A percentile compares a stretch with the other conserved stretches of the same genome.
phyloP scores from a whole-genome alignment of 768 basidiomycete genomes.

The Boletus vermiculosoides region DNA sequence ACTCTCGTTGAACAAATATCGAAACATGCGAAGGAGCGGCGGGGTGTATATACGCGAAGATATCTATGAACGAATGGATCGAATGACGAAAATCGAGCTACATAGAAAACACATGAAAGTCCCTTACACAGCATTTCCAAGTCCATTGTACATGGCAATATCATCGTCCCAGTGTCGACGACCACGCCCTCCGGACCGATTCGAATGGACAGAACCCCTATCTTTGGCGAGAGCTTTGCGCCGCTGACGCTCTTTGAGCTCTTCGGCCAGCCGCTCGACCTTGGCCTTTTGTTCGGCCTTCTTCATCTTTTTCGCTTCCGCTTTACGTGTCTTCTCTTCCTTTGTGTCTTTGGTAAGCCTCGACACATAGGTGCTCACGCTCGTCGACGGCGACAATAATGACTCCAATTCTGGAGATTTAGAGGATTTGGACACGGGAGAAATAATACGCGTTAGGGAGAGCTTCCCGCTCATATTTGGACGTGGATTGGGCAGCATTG shows the following conservation, averaged over 20 bases:
- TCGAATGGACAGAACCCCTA: constrained; percentile 31
- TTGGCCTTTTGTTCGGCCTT: constrained; percentile 42
- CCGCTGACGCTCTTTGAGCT: constrained; percentile 41
- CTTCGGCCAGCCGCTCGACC: constrained; percentile 43
- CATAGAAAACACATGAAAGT: constrained; percentile 7
- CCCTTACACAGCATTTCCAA: constrained; percentile 25
- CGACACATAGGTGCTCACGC: constrained; percentile 8
- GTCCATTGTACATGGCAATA: constrained; percentile 34
- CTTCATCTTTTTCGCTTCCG: constrained; percentile 42
- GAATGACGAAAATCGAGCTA: constrained; percentile 18
- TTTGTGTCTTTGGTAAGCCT: constrained; percentile 26
- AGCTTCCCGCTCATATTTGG: constrained; percentile 16
- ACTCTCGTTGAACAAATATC: constrained; percentile 11
- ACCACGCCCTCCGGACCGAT: constrained; percentile 19
- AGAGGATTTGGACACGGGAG: constrained; percentile 21
- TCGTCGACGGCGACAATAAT: constrained; percentile 18
- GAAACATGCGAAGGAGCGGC: constrained; percentile 14
- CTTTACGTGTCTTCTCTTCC: constrained; percentile 45
- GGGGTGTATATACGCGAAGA: constrained; percentile 14
- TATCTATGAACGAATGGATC: constrained; percentile 17
- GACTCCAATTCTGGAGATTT: constrained; percentile 2
- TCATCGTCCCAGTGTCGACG: constrained; percentile 25
- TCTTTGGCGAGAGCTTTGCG: constrained; percentile 32
- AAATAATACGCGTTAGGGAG: constrained; percentile 30
- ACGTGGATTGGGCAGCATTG: neutral